Percentiles rank a stretch among this genome's conserved stretches.
These are phyloP conservation scores for Hericium erinaceus DNA, from an alignment of 768 basidiomycete species.

Conservation along the genomic window DNA sequence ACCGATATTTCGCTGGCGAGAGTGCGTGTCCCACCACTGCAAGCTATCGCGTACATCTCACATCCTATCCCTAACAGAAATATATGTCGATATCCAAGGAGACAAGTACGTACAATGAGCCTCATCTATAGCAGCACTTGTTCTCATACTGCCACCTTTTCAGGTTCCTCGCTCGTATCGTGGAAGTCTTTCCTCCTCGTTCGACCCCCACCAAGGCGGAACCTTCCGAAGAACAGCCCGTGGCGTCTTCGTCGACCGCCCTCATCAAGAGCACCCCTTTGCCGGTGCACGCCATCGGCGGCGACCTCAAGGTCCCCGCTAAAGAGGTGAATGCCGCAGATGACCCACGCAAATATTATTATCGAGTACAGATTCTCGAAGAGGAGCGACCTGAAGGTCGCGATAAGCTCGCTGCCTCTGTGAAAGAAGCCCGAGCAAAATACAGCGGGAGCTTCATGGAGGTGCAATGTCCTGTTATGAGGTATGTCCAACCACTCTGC, in stretches of 20 bases:
- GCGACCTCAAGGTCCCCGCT: slow-evolving; percentile 65
- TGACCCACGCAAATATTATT: slow-evolving; percentile 75
- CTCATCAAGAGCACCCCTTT: slow-evolving; percentile 31
- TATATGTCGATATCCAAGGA: slow-evolving; percentile 79
- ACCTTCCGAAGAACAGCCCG: slow-evolving; percentile 10
- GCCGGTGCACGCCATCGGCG: slow-evolving; percentile 56
- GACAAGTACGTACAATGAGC: slow-evolving; percentile 57
- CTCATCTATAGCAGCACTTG: slow-evolving; percentile 2
- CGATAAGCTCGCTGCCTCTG: slow-evolving; percentile 47
- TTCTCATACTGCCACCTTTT: slow-evolving; percentile 5
- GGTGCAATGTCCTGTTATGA: slow-evolving; percentile 71
- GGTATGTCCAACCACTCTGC: slow-evolving; percentile 35
- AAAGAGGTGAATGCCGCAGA: slow-evolving; percentile 67
- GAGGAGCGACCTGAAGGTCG: slow-evolving; percentile 64
- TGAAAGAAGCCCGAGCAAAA: slow-evolving; percentile 45
- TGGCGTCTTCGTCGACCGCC: slow-evolving; percentile 31
- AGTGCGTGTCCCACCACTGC: slow-evolving; percentile 40
- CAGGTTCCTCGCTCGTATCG: slow-evolving; percentile 77
- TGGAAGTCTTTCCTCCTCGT: slow-evolving; percentile 63
- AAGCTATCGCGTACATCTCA: slow-evolving; percentile 4
- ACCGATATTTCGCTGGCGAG: slow-evolving; percentile 88
- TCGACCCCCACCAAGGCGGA: slow-evolving; percentile 7
- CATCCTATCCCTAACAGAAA: slow-evolving; percentile 36
- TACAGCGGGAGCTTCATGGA: slow-evolving; percentile 76
- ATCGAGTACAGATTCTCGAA: slow-evolving; percentile 75